A percentile compares a stretch with the other conserved stretches of the same genome.
phyloP scores from a whole-genome alignment of 257 asterid species.

The Avicennia marina region DNA sequence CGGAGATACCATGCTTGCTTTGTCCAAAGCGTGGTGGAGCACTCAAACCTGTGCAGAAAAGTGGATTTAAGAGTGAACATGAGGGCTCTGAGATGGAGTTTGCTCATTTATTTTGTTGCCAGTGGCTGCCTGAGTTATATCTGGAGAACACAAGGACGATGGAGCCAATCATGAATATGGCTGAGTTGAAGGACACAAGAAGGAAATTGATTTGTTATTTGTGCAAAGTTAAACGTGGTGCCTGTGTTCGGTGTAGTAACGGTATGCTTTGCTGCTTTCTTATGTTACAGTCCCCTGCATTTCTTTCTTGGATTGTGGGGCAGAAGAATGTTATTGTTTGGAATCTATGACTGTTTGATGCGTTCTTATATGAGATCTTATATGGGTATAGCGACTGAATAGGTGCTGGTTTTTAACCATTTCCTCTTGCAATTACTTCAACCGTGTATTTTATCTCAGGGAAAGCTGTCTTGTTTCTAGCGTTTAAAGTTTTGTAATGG shows the following conservation, averaged over 20 bases:
- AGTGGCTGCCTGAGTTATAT: slow-evolving; percentile 91
- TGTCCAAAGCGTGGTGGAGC: slow-evolving; percentile 94
- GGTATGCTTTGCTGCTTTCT: slow-evolving; percentile 74
- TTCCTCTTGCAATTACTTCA: too few relatives aligned
- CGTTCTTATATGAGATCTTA: neutral
- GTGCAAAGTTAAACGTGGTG: slow-evolving; percentile 95
- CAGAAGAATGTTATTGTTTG: neutral
- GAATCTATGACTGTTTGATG: neutral
- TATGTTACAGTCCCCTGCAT: slow-evolving; percentile 33
- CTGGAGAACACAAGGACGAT: slow-evolving; percentile 72
- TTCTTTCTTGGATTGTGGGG: slow-evolving; percentile 14
- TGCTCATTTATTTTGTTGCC: slow-evolving; percentile 93
- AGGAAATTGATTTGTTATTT: slow-evolving; percentile 70
- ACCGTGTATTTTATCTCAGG: too few relatives aligned
- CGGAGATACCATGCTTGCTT: slow-evolving; percentile 66
- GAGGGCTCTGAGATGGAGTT: slow-evolving; percentile 39
- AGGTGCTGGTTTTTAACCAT: too few relatives aligned
- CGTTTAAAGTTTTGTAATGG: too few relatives aligned
- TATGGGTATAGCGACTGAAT: too few relatives aligned
- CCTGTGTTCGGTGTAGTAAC: slow-evolving; percentile 94
- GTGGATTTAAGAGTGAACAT: slow-evolving; percentile 29
- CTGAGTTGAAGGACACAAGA: slow-evolving; percentile 62
- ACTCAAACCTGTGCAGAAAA: slow-evolving; percentile 59
- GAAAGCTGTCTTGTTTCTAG: too few relatives aligned
- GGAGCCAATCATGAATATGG: slow-evolving; percentile 85